These are phyloP conservation scores for Penicillium sp. DNA, from an alignment of 2,329 filamentous ascomycete species.

Conservation along the genomic window DNA sequence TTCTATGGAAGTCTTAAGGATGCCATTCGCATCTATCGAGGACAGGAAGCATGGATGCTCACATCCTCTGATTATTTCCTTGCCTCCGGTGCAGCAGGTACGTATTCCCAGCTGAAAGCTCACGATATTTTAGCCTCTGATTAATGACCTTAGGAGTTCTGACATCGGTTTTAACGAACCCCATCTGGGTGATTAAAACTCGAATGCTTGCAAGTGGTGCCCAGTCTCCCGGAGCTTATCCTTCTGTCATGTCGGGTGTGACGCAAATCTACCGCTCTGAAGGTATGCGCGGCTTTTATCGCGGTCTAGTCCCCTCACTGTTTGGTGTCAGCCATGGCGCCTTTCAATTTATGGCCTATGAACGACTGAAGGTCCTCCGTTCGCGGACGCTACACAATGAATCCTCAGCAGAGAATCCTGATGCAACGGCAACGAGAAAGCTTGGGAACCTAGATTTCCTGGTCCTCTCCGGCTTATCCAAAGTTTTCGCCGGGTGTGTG, in stretches of 20 bases:
- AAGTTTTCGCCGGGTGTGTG: conserved; percentile 82
- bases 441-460: conserved; percentile 76
- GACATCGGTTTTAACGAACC: conserved; percentile 85
- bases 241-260: conserved; percentile 72
- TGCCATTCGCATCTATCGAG: conserved; percentile 47
- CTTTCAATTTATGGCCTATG: conserved; percentile 95
- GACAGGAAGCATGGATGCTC: conserved; percentile 44
- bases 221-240: conserved; percentile 75
- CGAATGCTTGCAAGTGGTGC: conserved; percentile 89
- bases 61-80: conserved; percentile 75
- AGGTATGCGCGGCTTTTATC: conserved; percentile 80
- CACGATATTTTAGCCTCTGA: conserved; percentile 4
- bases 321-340: conserved; percentile 90
- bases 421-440: conserved; percentile 30
- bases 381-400: conserved; percentile 35
- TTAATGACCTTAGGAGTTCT: conserved; percentile 58
- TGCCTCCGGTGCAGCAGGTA: conserved; percentile 66
- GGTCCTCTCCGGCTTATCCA: conserved; percentile 76
- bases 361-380: conserved; percentile 68
- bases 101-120: conserved; percentile 4
- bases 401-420: conserved; percentile 31
- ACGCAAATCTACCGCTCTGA: conserved; percentile 68
- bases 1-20: conserved; percentile 65
- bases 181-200: conserved; percentile 97
- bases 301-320: conserved; percentile 78